These are phyloP conservation scores for Cutaneotrichosporon mucoides DNA, from an alignment of 1,284 basidiomycete genomes.

Conservation along the genomic window DNA sequence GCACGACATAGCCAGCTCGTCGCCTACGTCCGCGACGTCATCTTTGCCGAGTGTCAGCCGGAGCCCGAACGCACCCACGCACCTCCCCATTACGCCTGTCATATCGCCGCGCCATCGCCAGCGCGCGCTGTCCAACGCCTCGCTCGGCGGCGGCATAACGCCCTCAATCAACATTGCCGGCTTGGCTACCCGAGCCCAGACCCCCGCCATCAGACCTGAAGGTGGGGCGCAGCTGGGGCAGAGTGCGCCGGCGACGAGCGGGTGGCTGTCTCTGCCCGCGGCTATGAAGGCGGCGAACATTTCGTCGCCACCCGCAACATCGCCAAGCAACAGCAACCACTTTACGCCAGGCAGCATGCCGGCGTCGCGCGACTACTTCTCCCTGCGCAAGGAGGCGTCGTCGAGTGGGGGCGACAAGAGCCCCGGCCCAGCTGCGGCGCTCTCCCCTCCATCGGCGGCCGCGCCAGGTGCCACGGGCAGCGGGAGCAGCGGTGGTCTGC, in stretches of 20 bases:
- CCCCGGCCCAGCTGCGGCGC: slow-evolving; percentile 1
- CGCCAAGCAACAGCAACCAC: not conserved
- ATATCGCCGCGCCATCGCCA: slow-evolving; percentile 31
- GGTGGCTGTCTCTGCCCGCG: slow-evolving; percentile 25
- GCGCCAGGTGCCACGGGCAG: not conserved
- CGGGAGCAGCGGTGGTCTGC: slow-evolving; percentile 3
- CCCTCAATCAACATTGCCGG: slow-evolving; percentile 55
- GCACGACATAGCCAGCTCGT: slow-evolving; percentile 25
- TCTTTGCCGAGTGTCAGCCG: slow-evolving; percentile 31
- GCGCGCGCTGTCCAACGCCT: slow-evolving; percentile 25
- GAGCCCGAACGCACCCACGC: slow-evolving; percentile 29
- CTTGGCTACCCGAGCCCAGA: slow-evolving; percentile 62
- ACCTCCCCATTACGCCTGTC: slow-evolving; percentile 34
- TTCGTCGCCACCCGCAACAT: not conserved
- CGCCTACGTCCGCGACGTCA: slow-evolving; percentile 19
- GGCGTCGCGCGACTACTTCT: slow-evolving; percentile 40
- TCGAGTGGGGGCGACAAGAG: slow-evolving; percentile 9
- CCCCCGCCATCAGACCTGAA: slow-evolving; percentile 51
- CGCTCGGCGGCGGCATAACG: slow-evolving; percentile 17
- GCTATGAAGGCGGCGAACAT: not conserved
- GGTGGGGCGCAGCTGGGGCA: slow-evolving; percentile 24
- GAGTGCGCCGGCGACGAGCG: slow-evolving; percentile 27
- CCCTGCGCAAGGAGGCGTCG: slow-evolving; percentile 15
- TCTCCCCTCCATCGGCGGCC: slow-evolving; percentile 2
- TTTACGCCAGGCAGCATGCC: not conserved